Base-by-base conservation (phyloP, 2,329 filamentous ascomycete species). In the Cytospora piceae region DNA sequence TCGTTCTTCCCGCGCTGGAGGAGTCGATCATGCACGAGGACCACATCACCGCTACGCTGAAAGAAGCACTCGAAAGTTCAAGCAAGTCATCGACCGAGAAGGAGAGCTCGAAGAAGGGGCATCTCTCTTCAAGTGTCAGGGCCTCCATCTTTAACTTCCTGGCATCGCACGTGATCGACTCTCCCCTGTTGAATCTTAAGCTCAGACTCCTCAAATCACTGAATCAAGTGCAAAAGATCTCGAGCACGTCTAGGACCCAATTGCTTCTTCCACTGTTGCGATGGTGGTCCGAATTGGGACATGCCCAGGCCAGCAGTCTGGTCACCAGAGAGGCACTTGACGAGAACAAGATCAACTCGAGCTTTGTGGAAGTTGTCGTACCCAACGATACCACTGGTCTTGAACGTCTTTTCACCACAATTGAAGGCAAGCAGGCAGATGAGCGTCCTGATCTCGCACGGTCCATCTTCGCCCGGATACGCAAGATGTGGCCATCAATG, bases 11-110 rank as follows among this genome's bases (percentile, higher is more conserved):
- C 0, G 86, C 85, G 2, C 78, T 97, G 12, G 94, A 97, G 76
- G 95, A 97, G 76, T 96, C 90, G 72, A 83, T 94, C 4, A 85
- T 97, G 70, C 93, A 98, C 73, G 80, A 87, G 4, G 85, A 84
- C 32, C 89, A 95, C 67, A 82, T 97, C 54, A 80, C 84, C 31
- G 85, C 85, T 24, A 83, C 89, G 2, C 75, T 97, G 6, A 82
- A 85, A 67, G 82, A 81, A 37, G 78, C 83, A 0, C 74, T 95
- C 14, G 87, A 89, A 70, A 85, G 85, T 61, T 73, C 74, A 71
- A 83, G 65, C 46, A 67, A 69, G 49, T 69, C 70, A 58, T 72
- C 58, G 62, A 69, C 64, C 63, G 73, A 68, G 63, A 70, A 29
- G 53, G 62, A 51, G 67, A 70, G 31, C n/a, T 52, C 68, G 12